phyloP scores from a whole-genome alignment of 306 rosid species.

The Ormosia emarginata region DNA sequence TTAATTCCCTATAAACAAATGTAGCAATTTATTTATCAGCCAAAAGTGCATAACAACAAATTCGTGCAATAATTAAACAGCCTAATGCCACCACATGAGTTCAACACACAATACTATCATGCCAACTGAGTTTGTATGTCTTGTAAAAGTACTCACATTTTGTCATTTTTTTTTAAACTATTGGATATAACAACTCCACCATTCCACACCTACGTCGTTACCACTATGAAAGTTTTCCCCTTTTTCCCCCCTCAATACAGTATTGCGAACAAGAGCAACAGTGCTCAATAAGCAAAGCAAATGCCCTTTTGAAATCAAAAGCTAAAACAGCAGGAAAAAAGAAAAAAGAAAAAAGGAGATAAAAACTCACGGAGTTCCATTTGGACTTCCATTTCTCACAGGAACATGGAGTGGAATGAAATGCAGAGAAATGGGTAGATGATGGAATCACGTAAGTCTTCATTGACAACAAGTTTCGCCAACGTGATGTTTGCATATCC shows the following conservation, averaged over 20 bases:
- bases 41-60: not conserved
- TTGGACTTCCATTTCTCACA: conserved; percentile 50
- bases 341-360: not conserved
- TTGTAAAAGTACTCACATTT: not conserved
- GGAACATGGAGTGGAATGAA: conserved; percentile 61
- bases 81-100: not conserved
- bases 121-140: not conserved
- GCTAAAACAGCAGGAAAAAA: not conserved
- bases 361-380: conserved; percentile 50
- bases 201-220: too few relatives aligned
- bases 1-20: not conserved
- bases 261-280: not conserved
- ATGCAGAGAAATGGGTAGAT: conserved; percentile 34
- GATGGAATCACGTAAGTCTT: conserved; percentile 39
- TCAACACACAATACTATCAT: not conserved
- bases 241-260: not conserved
- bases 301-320: not conserved
- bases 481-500: conserved; percentile 58
- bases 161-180: too few relatives aligned
- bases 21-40: not conserved
- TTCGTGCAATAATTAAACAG: not conserved
- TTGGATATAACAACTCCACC: not conserved
- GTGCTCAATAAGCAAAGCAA: not conserved
- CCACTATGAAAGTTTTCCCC: not conserved
- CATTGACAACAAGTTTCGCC: conserved; percentile 43